Base-by-base conservation (phyloP, 2,329 filamentous ascomycete genomes). In the Alternaria postmessia region DNA sequence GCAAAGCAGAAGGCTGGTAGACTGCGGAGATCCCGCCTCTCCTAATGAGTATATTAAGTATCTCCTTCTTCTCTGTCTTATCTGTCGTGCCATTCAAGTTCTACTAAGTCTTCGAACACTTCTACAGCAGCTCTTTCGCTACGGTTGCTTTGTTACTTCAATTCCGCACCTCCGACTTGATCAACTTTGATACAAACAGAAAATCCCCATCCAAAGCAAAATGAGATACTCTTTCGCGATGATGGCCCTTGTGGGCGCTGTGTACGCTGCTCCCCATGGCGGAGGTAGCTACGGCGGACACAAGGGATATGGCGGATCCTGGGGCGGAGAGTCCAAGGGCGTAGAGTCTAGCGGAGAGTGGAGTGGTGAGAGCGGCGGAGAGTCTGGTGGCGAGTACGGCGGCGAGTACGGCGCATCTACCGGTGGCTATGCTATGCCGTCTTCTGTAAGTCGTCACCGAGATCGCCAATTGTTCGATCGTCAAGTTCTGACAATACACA, bases 51-150 rank as follows among this genome's bases (percentile, higher is more conserved):
- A 69, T 75, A 75, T 74, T 70, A 70, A 51, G 66, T 54, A 66
- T 54, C 34, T 39, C 63, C 61, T 54, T 54, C 66, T 65, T 66
- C 65, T 58, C 36, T 52, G 22, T 63, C 46, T 59, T 51, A 55
- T 59, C 14, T 51, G 34, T 51, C 41, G 41, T 54, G 41, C 30
- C 32, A 42, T 38, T 26, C 44, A 34, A 51, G 32, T 20, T 39
- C 26, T 11, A 56, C 32, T 28, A 26, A 49, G 49, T 28, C 46
- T 34, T 42, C 20, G 38, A 34, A 24, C 26, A 34, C 20, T 26
- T 34, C 26, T 66, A 71, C 62, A 66, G 72, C 65, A 77, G 71
- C 75, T 78, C 75, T 66, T 70, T 77, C 75, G 75, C 71, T 78
- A 78, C 72, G 75, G 75, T 76, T 76, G 65, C 70, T 67, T 62